Evolutionary conservation across 2,329 filamentous ascomycete genomes (phyloP).

Genomic region (Periconia sp.): DNA sequence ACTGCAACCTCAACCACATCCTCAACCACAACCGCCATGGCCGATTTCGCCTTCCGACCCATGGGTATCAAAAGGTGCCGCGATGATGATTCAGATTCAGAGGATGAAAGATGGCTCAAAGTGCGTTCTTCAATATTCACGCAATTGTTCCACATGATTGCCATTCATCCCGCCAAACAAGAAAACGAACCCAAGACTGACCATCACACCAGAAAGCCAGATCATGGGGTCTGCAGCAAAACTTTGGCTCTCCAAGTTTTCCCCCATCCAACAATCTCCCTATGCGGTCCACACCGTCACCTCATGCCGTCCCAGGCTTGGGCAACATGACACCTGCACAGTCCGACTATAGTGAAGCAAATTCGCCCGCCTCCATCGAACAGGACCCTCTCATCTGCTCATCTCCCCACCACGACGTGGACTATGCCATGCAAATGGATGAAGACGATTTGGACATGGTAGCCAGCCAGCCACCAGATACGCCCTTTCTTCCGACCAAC

Average conservation of each 20-base stretch:
- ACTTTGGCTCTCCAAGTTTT: slow-evolving; percentile 19
- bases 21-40: slow-evolving; percentile 21
- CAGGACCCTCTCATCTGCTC: slow-evolving; percentile 21
- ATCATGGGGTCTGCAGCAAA: slow-evolving; percentile 21
- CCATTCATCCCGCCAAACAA: neutral
- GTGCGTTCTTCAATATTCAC: slow-evolving; percentile 17
- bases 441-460: slow-evolving; percentile 35
- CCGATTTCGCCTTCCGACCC: slow-evolving; percentile 27
- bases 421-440: slow-evolving; percentile 42
- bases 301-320: slow-evolving; percentile 25
- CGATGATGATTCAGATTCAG: slow-evolving; percentile 37
- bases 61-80: slow-evolving; percentile 34
- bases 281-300: slow-evolving; percentile 28
- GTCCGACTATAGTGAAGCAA: slow-evolving; percentile 25
- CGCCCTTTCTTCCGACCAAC: slow-evolving; percentile 28
- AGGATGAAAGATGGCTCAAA: slow-evolving; percentile 34
- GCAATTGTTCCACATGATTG: neutral
- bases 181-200: slow-evolving; percentile 5
- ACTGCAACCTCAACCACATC: slow-evolving; percentile 1
- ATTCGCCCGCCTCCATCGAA: slow-evolving; percentile 30
- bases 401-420: slow-evolving; percentile 22
- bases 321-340: slow-evolving; percentile 34
- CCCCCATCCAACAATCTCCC: slow-evolving; percentile 20
- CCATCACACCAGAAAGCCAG: slow-evolving; percentile 30
- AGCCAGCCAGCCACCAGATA: slow-evolving; percentile 39